phyloP scores from a whole-genome alignment of 495 filamentous ascomycete genomes.

The Immersiella caudata region DNA sequence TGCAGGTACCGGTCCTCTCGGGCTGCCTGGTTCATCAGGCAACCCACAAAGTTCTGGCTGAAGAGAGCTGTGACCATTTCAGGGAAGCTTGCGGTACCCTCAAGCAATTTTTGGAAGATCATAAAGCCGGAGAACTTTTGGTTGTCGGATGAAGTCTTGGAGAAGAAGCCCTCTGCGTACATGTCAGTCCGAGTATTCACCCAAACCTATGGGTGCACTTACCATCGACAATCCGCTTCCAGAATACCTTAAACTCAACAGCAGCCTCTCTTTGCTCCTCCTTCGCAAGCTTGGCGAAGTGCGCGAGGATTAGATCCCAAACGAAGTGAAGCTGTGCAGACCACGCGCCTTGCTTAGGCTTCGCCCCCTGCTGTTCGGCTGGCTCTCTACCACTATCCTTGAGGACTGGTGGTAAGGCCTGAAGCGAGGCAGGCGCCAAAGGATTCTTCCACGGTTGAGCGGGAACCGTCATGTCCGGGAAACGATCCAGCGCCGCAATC shows the following conservation, averaged over 20 bases:
- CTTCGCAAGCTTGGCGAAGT: slow-evolving; percentile 46
- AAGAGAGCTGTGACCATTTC: slow-evolving; percentile 58
- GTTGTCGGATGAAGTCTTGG: slow-evolving; percentile 75
- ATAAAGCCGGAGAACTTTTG: slow-evolving; percentile 91
- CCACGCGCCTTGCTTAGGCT: slow-evolving; percentile 63
- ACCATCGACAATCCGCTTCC: slow-evolving; percentile 88
- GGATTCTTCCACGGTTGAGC: slow-evolving; percentile 77
- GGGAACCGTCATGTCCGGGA: slow-evolving; percentile 66
- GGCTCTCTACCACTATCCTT: slow-evolving; percentile 70
- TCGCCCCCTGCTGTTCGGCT: slow-evolving; percentile 51
- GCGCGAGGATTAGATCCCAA: slow-evolving; percentile 74
- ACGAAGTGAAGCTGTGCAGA: slow-evolving; percentile 83
- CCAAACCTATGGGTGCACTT: slow-evolving; percentile 22
- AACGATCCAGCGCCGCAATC: slow-evolving; percentile 66
- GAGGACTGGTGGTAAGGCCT: slow-evolving; percentile 69
- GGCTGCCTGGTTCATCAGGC: slow-evolving; percentile 81
- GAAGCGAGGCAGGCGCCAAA: slow-evolving; percentile 63
- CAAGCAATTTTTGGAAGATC: slow-evolving; percentile 74
- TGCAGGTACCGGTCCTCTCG: slow-evolving; percentile 86
- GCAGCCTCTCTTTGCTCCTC: slow-evolving; percentile 27
- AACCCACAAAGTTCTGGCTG: slow-evolving; percentile 79
- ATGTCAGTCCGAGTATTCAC: slow-evolving; percentile 27
- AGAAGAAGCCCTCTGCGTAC: slow-evolving; percentile 73
- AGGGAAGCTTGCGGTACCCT: slow-evolving; percentile 42
- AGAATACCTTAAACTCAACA: slow-evolving; percentile 73